These are phyloP conservation scores for Pseudogymnoascus verrucosus DNA, from an alignment of 2,329 filamentous ascomycete species.

Conservation along the genomic window DNA sequence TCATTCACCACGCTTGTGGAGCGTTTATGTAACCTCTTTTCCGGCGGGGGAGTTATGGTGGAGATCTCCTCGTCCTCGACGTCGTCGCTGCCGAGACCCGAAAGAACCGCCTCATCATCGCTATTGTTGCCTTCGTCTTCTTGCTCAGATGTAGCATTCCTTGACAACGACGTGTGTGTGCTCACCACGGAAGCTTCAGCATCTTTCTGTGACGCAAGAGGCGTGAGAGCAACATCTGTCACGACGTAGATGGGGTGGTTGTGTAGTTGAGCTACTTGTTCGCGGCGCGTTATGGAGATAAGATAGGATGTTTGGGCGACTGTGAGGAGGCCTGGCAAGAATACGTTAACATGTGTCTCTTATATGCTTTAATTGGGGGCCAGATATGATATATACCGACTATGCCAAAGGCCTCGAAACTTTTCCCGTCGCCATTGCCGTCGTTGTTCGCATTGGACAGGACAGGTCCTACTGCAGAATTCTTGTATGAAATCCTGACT, in stretches of 20 bases:
- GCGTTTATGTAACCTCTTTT: constrained; percentile 17
- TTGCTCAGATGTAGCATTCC: constrained; percentile 14
- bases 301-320: constrained; percentile 77
- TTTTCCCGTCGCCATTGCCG: constrained; percentile 15
- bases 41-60: constrained; percentile 3
- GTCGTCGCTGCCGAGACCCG: constrained; percentile 31
- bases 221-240: constrained; percentile 85
- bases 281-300: constrained; percentile 74
- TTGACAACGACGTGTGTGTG: constrained; percentile 41
- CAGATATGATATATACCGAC: constrained; percentile 22
- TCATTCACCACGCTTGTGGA: constrained; percentile 71
- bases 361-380: neutral
- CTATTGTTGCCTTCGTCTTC: constrained; percentile 36
- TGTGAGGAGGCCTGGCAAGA: constrained; percentile 63
- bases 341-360: neutral
- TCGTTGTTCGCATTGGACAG: constrained; percentile 13
- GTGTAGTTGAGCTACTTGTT: constrained; percentile 81
- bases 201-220: constrained; percentile 67
- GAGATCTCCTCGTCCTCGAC: constrained; percentile 33
- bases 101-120: constrained; percentile 37
- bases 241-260: constrained; percentile 79
- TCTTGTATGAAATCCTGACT: constrained; percentile 26
- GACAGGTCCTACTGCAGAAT: constrained; percentile 21
- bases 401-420: constrained; percentile 30
- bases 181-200: constrained; percentile 63